Evolutionary conservation across 495 filamentous ascomycete species (phyloP).

Genomic region (Penicillium antarcticum): DNA sequence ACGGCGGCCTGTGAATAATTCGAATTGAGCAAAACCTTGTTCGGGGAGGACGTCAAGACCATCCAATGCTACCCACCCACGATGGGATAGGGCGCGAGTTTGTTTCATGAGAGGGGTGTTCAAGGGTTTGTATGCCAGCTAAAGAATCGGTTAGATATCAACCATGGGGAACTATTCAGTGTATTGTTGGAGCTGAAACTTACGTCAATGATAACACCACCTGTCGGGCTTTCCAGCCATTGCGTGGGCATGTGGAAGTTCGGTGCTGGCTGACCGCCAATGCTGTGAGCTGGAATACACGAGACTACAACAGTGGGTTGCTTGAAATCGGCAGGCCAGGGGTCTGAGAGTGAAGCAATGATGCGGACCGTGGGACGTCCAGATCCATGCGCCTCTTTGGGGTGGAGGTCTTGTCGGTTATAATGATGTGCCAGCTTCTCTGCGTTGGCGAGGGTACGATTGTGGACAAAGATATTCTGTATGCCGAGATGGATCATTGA

Average conservation of each 20-base stretch:
- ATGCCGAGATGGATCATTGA: slow-evolving; percentile 74
- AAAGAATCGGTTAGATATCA: background rate
- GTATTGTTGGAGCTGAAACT: slow-evolving; percentile 14
- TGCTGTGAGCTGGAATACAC: slow-evolving; percentile 67
- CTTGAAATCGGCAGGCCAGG: slow-evolving; percentile 62
- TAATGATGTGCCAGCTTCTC: slow-evolving; percentile 66
- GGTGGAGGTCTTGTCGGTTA: slow-evolving; percentile 43
- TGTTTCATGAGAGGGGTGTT: slow-evolving; percentile 70
- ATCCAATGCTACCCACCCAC: slow-evolving; percentile 70
- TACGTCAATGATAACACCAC: slow-evolving; percentile 73
- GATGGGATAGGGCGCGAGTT: slow-evolving; percentile 51
- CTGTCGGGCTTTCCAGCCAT: slow-evolving; percentile 74
- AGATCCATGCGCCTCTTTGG: slow-evolving; percentile 12
- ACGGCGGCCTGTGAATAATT: slow-evolving; percentile 72
- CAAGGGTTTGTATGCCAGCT: slow-evolving; percentile 70
- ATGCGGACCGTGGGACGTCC: slow-evolving; percentile 48
- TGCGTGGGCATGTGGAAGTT: slow-evolving; percentile 67
- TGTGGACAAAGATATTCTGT: slow-evolving; percentile 70
- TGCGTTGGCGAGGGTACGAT: slow-evolving; percentile 59
- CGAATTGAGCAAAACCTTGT: slow-evolving; percentile 79
- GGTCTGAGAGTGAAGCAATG: slow-evolving; percentile 49
- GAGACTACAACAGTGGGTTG: slow-evolving; percentile 72
- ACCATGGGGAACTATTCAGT: background rate
- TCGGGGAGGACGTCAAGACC: slow-evolving; percentile 74
- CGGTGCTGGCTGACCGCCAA: slow-evolving; percentile 58